These are phyloP conservation scores for Aspergillus niger DNA, from an alignment of 2,329 filamentous ascomycete species.

Conservation along the genomic window DNA sequence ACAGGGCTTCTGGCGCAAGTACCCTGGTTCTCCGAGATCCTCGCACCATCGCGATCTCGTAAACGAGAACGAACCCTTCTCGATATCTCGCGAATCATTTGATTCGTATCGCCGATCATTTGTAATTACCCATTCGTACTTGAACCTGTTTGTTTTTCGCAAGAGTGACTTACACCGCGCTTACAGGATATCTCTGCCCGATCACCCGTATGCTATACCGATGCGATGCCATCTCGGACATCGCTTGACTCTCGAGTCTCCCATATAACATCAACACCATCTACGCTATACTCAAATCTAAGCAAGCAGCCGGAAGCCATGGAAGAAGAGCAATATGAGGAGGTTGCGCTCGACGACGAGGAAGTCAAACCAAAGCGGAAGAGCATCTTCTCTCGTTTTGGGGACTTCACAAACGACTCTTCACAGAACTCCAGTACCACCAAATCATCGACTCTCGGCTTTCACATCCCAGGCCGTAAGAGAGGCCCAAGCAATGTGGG, in stretches of 20 bases:
- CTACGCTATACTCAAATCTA: constrained; percentile 60
- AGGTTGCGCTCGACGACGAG: constrained; percentile 83
- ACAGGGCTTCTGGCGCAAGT: constrained; percentile 72
- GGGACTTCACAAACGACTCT: constrained; percentile 54
- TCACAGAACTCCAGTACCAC: constrained; percentile 41
- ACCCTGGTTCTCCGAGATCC: constrained; percentile 50
- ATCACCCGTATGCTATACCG: constrained; percentile 68
- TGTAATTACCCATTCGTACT: constrained; percentile 57
- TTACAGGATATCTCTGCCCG: constrained; percentile 83
- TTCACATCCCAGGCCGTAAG: constrained; percentile 72
- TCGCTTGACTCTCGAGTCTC: constrained; percentile 76
- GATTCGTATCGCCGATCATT: constrained; percentile 96
- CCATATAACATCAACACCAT: constrained; percentile 64
- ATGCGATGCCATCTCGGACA: constrained; percentile 66
- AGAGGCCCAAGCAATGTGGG: constrained; percentile 69
- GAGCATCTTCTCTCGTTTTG: constrained; percentile 76
- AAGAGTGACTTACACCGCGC: constrained; percentile 15
- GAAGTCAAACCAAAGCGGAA: constrained; percentile 68
- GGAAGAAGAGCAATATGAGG: constrained; percentile 81
- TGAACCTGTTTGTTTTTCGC: neutral
- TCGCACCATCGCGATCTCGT: constrained; percentile 65
- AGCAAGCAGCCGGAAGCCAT: constrained; percentile 59
- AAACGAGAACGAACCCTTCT: constrained; percentile 87
- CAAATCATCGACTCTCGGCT: constrained; percentile 55
- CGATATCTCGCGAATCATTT: constrained; percentile 94